Evolutionary conservation across 2,329 filamentous ascomycete genomes (phyloP), one percentile per base, ranked within the genome.

Genomic region (Emergomyces orientalis): DNA sequence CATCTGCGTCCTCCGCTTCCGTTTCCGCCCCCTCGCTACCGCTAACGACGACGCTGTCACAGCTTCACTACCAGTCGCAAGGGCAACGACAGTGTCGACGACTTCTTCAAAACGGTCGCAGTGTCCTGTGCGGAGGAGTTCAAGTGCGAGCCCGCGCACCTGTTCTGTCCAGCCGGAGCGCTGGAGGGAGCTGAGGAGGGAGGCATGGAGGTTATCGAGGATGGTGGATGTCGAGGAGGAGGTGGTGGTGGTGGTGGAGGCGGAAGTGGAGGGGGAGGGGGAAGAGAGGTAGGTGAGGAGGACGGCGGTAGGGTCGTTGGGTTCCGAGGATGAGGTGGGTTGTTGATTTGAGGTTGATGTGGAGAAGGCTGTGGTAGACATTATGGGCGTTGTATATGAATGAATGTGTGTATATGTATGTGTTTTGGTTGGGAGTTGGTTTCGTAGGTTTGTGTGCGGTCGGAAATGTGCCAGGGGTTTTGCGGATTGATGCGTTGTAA

Each of bases 141-240:
- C 77, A 56, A 80, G 79, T 22, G 84, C 78, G 64, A 86, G 80
- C 56, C 75, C 75, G 63, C 80, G 80, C 64, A 87, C 77, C 34
- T 77, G 77, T 67, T 83, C 79, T 51, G 81, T 81, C 84, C 84
- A 87, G 67, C 84, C 84, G n/a, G 77, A 74, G 61, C 81, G 78
- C 68, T 84, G 80, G 13, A 86, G 78, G 27, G 80, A 79, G 68
- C 83, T 78, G 63, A 80, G 76, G 32, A 87, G 77, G 1, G 79
- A 77, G 45, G 75, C 68, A 69, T 86, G 82, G 52, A 87, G 82
- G 69, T 80, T 79, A 69, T 80, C 78, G 66, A 86, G 80, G 61
- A 80, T 79, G 68, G 76, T 75, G 41, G 76, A 76, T 65, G 74
- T 71, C 17, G 54, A 41, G 22, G 56, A 30, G 25, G 52, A 55